A percentile compares a stretch with the other conserved stretches of the same genome.
phyloP scores from a whole-genome alignment of 2,329 filamentous ascomycete genomes.

The Hypoxylon sp. region DNA sequence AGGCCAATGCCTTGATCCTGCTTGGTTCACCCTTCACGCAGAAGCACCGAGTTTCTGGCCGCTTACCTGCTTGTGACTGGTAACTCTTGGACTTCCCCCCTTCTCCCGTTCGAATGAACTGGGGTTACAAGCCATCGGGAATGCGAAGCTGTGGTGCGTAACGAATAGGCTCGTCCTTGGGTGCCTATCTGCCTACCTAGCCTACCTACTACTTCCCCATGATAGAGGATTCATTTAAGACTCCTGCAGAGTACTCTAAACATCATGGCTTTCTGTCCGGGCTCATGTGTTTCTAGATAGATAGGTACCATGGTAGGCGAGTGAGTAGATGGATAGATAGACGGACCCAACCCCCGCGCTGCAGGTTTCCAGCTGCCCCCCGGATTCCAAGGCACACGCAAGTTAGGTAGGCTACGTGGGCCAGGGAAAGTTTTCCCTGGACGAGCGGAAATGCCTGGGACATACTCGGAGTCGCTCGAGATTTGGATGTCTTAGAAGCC shows the following conservation, averaged over 20 bases:
- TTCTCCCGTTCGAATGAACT: constrained; percentile 29
- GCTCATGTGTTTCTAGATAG: constrained; percentile 33
- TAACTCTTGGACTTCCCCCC: constrained; percentile 20
- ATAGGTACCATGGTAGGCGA: no score
- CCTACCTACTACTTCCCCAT: constrained; percentile 22
- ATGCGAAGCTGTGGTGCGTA: constrained; percentile 28
- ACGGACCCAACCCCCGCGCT: constrained; percentile 36
- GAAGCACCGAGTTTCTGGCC: constrained; percentile 38
- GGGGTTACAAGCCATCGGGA: constrained; percentile 35
- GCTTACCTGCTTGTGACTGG: constrained; percentile 35
- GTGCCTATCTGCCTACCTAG: constrained; percentile 4
- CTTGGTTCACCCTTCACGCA: constrained; percentile 24
- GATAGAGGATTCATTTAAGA: constrained; percentile 19
- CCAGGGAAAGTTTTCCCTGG: constrained; percentile 24
- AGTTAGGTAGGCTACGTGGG: constrained; percentile 17
- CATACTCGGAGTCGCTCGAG: constrained; percentile 12
- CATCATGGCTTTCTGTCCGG: constrained; percentile 23
- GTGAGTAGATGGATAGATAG: constrained; percentile 15
- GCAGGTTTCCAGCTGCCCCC: constrained; percentile 36
- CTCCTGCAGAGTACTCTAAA: constrained; percentile 32
- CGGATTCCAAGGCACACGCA: constrained; percentile 34
- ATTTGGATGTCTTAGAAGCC: constrained; percentile 15
- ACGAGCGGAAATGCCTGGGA: constrained; percentile 29
- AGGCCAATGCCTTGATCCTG: constrained; percentile 18
- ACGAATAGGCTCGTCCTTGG: constrained; percentile 23